These are phyloP conservation scores for Luzula sylvatica DNA, from an alignment of 176 grass and related monocot genomes.

Conservation along the genomic window DNA sequence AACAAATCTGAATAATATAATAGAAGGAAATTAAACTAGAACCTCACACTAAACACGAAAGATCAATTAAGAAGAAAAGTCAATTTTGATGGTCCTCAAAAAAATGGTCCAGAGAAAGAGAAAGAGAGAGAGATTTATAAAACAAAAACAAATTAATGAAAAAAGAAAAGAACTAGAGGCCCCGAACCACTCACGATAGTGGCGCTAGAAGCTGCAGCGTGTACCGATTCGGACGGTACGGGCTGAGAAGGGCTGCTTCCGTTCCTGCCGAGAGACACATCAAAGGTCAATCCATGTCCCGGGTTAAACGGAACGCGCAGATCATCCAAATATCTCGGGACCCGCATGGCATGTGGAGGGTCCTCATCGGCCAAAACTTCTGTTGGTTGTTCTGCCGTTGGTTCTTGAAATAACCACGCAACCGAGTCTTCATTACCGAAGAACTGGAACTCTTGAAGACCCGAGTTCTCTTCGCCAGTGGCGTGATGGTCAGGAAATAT, in stretches of 20 bases:
- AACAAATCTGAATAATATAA: too few relatives aligned
- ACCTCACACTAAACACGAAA: too few relatives aligned
- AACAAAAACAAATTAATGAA: too few relatives aligned
- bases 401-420: constrained; percentile 41
- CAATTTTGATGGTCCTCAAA: too few relatives aligned
- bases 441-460: constrained; percentile 42
- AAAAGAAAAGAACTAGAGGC: background rate
- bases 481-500: constrained; percentile 1
- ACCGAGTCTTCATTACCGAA: constrained; percentile 32
- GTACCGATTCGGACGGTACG: background rate
- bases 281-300: constrained; percentile 29
- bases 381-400: background rate
- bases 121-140: constrained; percentile 7
- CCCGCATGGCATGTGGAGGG: background rate
- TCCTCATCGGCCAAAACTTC: background rate
- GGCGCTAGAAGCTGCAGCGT: constrained; percentile 15
- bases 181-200: constrained; percentile 39
- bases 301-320: constrained; percentile 12
- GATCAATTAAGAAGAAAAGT: too few relatives aligned
- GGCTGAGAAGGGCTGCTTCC: background rate
- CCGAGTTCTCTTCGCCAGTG: constrained; percentile 3
- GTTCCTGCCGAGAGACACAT: constrained; percentile 4
- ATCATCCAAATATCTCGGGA: background rate
- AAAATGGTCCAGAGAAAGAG: background rate
- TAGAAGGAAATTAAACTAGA: too few relatives aligned